Evolutionary conservation across 2,329 filamentous ascomycete species (phyloP).

Genomic region (Fusarium brachygibbosum): DNA sequence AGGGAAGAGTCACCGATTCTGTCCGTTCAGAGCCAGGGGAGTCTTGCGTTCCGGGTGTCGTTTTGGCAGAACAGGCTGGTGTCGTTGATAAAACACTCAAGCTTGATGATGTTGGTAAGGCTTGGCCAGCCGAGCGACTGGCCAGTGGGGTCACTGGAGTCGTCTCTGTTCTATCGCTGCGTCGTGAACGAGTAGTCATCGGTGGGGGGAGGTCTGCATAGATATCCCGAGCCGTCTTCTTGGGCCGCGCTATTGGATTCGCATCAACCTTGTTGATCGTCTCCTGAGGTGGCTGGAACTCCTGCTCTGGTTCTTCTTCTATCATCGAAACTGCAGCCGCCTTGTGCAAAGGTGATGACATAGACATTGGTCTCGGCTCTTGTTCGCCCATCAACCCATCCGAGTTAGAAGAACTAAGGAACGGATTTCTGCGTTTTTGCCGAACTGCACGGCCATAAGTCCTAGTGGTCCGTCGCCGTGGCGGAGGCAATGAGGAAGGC

Average conservation of each 20-base stretch:
- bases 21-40: constrained; percentile 47
- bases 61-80: constrained; percentile 55
- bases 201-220: constrained; percentile 41
- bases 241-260: constrained; percentile 13
- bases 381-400: constrained; percentile 35
- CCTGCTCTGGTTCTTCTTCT: constrained; percentile 20
- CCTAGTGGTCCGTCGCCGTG: constrained; percentile 36
- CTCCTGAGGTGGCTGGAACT: not conserved
- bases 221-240: constrained; percentile 28
- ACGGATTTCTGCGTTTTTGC: constrained; percentile 43
- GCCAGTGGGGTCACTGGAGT: constrained; percentile 45
- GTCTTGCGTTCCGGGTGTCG: constrained; percentile 54
- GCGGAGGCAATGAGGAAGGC: constrained; percentile 49
- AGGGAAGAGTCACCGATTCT: constrained; percentile 44
- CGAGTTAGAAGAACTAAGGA: constrained; percentile 52
- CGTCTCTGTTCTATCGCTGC: constrained; percentile 36
- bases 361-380: constrained; percentile 21
- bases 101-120: constrained; percentile 53
- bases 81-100: constrained; percentile 59
- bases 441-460: constrained; percentile 44
- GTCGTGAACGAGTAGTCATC: constrained; percentile 46
- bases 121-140: constrained; percentile 22
- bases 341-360: constrained; percentile 32
- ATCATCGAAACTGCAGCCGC: constrained; percentile 20
- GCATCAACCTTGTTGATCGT: not conserved